phyloP scores from a whole-genome alignment of 495 filamentous ascomycete species.

The Cryomyces minteri region DNA sequence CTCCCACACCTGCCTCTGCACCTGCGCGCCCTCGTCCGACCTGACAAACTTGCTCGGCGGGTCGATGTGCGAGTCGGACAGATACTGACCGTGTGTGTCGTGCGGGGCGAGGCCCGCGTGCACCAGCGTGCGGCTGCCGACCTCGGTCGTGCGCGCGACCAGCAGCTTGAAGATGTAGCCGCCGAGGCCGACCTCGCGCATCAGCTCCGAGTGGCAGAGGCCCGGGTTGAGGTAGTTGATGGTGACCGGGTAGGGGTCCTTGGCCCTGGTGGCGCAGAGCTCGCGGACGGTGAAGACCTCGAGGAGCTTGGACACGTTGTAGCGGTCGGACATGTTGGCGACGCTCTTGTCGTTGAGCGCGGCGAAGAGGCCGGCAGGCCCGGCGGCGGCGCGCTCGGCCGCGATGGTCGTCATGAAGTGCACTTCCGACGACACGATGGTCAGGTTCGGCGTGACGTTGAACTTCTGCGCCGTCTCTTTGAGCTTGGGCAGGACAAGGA shows the following conservation, averaged over 20 bases:
- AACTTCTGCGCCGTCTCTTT: slow-evolving; percentile 11
- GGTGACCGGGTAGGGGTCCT: slow-evolving; percentile 9
- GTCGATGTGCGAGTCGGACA: slow-evolving; percentile 14
- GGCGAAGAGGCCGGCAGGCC: slow-evolving; percentile 11
- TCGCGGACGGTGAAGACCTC: slow-evolving; percentile 10
- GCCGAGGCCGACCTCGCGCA: slow-evolving; percentile 4
- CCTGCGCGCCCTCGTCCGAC: slow-evolving; percentile 8
- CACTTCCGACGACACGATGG: slow-evolving; percentile 16
- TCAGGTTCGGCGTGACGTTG: slow-evolving; percentile 6
- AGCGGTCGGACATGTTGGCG: slow-evolving; percentile 14
- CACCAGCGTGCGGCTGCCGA: slow-evolving; percentile 29
- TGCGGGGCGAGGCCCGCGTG: slow-evolving; percentile 16
- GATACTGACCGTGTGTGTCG: slow-evolving; percentile 30
- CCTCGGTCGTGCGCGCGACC: slow-evolving; percentile 24
- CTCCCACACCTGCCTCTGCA: slow-evolving; percentile 13
- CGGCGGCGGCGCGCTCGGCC: slow-evolving; percentile 5
- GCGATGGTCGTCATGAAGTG: slow-evolving; percentile 12
- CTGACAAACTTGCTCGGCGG: slow-evolving; percentile 8
- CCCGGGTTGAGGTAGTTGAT: slow-evolving; percentile 24
- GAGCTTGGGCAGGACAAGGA: slow-evolving; percentile 23
- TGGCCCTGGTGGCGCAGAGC: neutral
- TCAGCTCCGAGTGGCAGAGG: slow-evolving; percentile 21
- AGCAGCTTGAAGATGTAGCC: slow-evolving; percentile 4
- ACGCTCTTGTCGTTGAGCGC: slow-evolving; percentile 10
- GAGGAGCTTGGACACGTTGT: slow-evolving; percentile 16